A percentile compares a stretch with the other conserved stretches of the same genome.
Evolutionary conservation across 2,329 filamentous ascomycete species (phyloP).

Genomic region (Calonectria pauciramosa): DNA sequence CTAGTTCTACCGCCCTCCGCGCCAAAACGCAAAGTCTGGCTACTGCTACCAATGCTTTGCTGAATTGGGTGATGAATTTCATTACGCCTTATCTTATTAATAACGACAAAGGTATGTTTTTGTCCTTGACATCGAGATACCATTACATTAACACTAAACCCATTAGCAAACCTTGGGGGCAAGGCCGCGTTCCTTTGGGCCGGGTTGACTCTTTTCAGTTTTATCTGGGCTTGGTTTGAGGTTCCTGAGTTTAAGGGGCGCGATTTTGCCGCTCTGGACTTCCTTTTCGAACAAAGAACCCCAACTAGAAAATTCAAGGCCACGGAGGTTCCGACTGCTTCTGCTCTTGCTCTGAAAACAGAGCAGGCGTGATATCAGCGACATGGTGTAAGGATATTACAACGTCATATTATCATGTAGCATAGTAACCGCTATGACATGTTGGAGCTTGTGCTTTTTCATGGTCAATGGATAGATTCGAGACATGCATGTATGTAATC

Average conservation of each 20-base stretch:
- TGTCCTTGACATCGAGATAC: not conserved
- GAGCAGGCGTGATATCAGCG: not conserved
- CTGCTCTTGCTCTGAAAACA: not conserved
- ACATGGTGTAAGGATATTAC: not conserved
- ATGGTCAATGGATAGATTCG: not conserved
- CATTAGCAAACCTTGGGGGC: not conserved
- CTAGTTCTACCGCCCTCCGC: not conserved
- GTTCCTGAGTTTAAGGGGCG: conserved; percentile 7
- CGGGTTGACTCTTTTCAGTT: not conserved
- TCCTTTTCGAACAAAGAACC: not conserved
- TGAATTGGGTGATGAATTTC: conserved; percentile 13
- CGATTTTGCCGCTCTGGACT: conserved; percentile 1
- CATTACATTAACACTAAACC: too few species aligned
- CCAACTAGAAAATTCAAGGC: not conserved
- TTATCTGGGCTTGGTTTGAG: conserved; percentile 13
- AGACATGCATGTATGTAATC: not conserved
- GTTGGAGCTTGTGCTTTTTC: not conserved
- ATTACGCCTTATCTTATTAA: conserved; percentile 15
- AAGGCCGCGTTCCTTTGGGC: conserved; percentile 16
- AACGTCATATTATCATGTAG: not conserved
- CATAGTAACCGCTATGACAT: not conserved
- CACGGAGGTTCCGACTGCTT: not conserved
- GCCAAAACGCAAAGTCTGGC: conserved; percentile 10
- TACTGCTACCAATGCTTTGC: conserved; percentile 3
- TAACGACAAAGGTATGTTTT: conserved; percentile 4